Base-by-base conservation (phyloP, 495 filamentous ascomycete species). In the Chlorociboria aeruginascens region DNA sequence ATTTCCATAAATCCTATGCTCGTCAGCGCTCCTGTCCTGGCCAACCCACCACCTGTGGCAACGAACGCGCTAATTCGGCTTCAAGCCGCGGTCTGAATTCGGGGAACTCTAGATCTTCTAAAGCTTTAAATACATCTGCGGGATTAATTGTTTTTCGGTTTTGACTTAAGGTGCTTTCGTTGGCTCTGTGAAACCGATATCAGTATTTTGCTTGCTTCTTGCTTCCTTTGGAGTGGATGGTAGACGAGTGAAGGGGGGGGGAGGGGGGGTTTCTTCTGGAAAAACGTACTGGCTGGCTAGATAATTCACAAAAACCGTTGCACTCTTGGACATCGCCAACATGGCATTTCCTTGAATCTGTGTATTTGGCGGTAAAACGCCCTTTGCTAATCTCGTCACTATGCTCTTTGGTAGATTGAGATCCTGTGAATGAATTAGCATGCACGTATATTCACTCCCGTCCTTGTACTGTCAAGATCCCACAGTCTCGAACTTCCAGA, bases 301-400 rank as follows among this genome's bases (percentile, higher is more conserved):
- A 63, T 95, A 89, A 60, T 79, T 96, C 30, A 97, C 79, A 62
- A 98, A 98, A 0, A 98, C 87, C 2, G 88, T 95, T 3, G 90
- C 88, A 46, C 85, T 83, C 69, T 97, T 96, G 52, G 83, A 85
- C 62, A 98, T 79, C 0, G 93, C 92, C 28, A 92, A 60, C 33
- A 95, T 75, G 3, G 92, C 92, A 65, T 96, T 90, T 52, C 89
- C 94, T 56, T 94, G 86, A 43, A 98, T 86, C 52, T 87, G 84
- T 1, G 92, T 95, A 60, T 96, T 95, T 6, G 89, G 77, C 0
- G 92, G 92, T n/a, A 98, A 74, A n/a, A 95, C 88, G 48, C 87
- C 83, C 72, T 97, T 97, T 2, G 90, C 92, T 6, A 98, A 78
- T 17, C 92, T 80, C 40, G 86, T 84, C 35, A 95, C 86, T 62